Evolutionary conservation across 139 green algal genomes (phyloP), one percentile per base, ranked within the genome.

Genomic region (Coelastrella sp.): DNA sequence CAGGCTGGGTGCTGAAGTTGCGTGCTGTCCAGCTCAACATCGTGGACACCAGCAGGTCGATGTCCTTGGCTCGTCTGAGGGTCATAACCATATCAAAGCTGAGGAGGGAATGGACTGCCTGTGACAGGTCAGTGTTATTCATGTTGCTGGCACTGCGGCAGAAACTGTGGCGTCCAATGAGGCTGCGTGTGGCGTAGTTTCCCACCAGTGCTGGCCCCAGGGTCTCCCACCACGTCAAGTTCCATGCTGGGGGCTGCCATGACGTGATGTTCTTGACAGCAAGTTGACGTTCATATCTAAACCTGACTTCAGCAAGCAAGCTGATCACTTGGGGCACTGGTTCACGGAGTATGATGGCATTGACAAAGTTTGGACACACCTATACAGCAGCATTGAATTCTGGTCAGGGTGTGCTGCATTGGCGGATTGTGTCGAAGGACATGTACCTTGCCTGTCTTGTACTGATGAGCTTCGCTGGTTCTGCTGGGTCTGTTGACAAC

Each of bases 71-170:
- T 23, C 75, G 37, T 25, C 27, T 27, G 13, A 82, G 37, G 17
- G 75, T 82, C 75, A 82, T 82, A 9, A 82, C 75, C 23, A 82
- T 69, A 32, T 82, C 75, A 82, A 82, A 82, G 6, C 53, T 13
- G 6, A 82, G 75, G 51, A 82, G 53, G 13, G 75, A 25, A 25
- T 82, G 35, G 6, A 64, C 21, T 13, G 75, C 75, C 7, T 53
- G 19, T 15, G 6, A 8, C 7, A 69, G 35, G 6, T 82, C 35
- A 3, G 6, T 13, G 23, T 21, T 53, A 32, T 35, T 38, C 51
- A 82, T 82, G 53, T 82, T 82, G 27, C 32, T 23, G n/a, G 75
- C 75, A 38, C 75, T 82, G 53, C 75, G 75, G 38, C 75, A 82
- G 23, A 82, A 71, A 53, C 53, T 53, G 23, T 53, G 51, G 7